phyloP scores from a whole-genome alignment of 2,329 filamentous ascomycete species.

The Helotiales sp. region DNA sequence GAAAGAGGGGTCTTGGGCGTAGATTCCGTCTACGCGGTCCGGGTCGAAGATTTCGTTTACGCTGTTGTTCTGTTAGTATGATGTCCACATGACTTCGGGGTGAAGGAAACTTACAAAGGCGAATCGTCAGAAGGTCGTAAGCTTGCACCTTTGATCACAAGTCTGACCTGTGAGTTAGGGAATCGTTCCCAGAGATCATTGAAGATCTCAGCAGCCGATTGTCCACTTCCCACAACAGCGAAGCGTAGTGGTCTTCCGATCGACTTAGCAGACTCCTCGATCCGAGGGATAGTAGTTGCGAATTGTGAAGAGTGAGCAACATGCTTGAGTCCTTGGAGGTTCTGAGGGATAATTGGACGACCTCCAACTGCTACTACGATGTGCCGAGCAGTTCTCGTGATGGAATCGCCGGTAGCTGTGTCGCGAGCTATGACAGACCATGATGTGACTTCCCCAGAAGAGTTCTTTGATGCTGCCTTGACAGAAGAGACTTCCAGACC shows the following conservation, averaged over 20 bases:
- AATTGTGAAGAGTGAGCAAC: constrained; percentile 92
- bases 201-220: constrained; percentile 95
- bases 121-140: constrained; percentile 92
- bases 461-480: constrained; percentile 7
- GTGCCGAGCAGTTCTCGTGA: constrained; percentile 44
- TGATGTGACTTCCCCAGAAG: constrained; percentile 31
- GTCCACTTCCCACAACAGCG: constrained; percentile 84
- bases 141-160: constrained; percentile 82
- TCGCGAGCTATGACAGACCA: constrained; percentile 38
- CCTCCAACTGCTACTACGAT: constrained; percentile 67
- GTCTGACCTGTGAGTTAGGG: constrained; percentile 73
- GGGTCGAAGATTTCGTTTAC: constrained; percentile 98
- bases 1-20: constrained; percentile 61
- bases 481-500: constrained; percentile 71
- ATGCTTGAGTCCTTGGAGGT: constrained; percentile 67
- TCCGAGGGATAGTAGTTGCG: constrained; percentile 59
- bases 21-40: constrained; percentile 76
- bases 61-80: constrained; percentile 41
- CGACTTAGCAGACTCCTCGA: constrained; percentile 42
- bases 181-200: constrained; percentile 82
- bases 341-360: constrained; percentile 67
- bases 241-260: constrained; percentile 43
- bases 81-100: background rate
- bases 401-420: constrained; percentile 39
- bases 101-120: constrained; percentile 70